Conservation (phyloP, 202 grass and related monocot genomes). For the Dendrocalamus latiflorus region DNA sequence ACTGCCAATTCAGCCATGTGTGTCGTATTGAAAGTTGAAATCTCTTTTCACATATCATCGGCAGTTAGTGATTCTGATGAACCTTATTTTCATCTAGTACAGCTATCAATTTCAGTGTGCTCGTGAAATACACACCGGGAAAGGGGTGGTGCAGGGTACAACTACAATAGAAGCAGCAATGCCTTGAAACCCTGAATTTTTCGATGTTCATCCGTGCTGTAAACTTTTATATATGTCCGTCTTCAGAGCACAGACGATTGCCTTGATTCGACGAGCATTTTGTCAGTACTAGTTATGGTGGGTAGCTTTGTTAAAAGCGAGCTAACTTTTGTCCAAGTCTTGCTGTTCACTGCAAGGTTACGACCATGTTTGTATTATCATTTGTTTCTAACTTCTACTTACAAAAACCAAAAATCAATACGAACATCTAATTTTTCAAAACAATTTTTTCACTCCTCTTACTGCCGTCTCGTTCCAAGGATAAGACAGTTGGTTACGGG, state of each 20-base stretch:
- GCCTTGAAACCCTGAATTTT: neutral
- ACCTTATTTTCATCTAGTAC: neutral
- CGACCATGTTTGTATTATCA: too few species aligned
- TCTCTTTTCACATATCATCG: neutral
- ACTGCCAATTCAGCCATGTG: neutral
- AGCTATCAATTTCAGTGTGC: neutral
- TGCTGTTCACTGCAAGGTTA: constrained; percentile 6
- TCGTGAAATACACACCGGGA: neutral
- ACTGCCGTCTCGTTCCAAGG: rapidly evolving
- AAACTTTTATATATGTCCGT: neutral
- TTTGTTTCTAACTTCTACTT: too few species aligned
- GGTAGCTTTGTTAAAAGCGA: constrained; percentile 13
- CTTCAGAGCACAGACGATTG: neutral
- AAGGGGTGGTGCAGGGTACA: neutral
- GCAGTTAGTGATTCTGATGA: neutral
- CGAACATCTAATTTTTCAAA: too few species aligned
- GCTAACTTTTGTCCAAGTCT: neutral
- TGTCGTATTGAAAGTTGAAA: neutral
- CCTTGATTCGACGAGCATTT: neutral
- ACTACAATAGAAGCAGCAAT: neutral
- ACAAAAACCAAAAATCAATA: too few species aligned
- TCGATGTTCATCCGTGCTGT: neutral
- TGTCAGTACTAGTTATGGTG: neutral
- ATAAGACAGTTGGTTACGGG: too few species aligned
- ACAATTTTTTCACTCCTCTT: too few species aligned